These are phyloP conservation scores for Byssoonygena ceratinophila DNA, from an alignment of 2,329 filamentous ascomycete genomes.

Conservation along the genomic window DNA sequence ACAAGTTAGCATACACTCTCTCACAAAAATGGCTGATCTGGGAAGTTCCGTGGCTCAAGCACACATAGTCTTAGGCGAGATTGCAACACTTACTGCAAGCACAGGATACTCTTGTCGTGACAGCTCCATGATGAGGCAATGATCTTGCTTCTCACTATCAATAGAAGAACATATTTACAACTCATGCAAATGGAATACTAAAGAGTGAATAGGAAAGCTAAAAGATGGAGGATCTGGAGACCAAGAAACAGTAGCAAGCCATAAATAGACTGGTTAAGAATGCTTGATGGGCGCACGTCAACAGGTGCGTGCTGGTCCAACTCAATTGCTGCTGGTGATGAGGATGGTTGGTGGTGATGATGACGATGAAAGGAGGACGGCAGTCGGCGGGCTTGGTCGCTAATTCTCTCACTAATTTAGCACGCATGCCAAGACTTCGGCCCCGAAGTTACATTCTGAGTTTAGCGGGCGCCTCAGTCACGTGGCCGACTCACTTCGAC, in stretches of 20 bases:
- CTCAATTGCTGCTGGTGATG: neutral
- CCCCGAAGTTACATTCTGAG: neutral
- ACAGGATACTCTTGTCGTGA: slow-evolving; percentile 84
- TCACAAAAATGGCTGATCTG: neutral
- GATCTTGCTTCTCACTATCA: neutral
- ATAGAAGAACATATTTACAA: neutral
- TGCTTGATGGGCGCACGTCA: neutral
- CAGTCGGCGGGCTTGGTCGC: too few relatives aligned
- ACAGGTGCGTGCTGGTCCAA: neutral
- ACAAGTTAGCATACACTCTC: neutral
- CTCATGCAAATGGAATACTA: neutral
- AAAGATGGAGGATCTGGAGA: neutral
- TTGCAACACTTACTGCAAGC: slow-evolving; percentile 63
- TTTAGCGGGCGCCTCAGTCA: too few relatives aligned
- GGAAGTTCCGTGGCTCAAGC: neutral
- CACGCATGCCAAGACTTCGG: neutral
- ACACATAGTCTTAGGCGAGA: neutral
- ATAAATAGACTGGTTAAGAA: neutral
- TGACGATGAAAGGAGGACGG: slow-evolving; percentile 1
- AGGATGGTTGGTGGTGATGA: neutral
- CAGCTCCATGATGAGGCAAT: slow-evolving; percentile 51
- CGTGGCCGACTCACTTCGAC: neutral
- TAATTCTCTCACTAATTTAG: neutral
- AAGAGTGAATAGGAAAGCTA: neutral
- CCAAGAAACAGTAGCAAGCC: neutral